Evolutionary conservation across 106 monocot genomes (phyloP).

Genomic region (Posidonia australis): DNA sequence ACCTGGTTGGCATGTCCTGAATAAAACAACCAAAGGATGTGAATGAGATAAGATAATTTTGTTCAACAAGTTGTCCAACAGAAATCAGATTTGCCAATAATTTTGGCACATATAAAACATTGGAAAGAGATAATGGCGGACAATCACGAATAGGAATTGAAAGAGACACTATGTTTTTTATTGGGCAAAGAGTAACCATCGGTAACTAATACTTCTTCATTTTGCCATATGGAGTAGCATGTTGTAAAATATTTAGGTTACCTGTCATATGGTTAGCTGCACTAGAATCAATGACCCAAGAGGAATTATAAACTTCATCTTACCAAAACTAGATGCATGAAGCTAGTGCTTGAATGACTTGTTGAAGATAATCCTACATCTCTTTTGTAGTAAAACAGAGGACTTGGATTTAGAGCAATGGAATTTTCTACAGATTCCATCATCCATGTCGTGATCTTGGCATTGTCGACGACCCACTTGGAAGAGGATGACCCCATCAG

Average conservation of each 20-base stretch:
- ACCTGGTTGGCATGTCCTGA: slow-evolving; percentile 8
- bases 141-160: not conserved
- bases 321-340: slow-evolving; percentile 9
- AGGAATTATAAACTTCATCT: not conserved
- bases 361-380: no score
- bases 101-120: slow-evolving; percentile 9
- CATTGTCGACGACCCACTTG: no score
- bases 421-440: no score
- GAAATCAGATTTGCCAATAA: slow-evolving; percentile 2
- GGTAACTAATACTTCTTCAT: slow-evolving; percentile 1
- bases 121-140: no score
- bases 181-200: not conserved
- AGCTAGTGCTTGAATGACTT: slow-evolving; percentile 4
- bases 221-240: not conserved
- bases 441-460: no score
- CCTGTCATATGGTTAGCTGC: slow-evolving; percentile 5
- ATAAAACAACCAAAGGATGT: slow-evolving; percentile 4
- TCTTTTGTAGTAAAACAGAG: no score
- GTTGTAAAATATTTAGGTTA: not conserved
- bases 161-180: not conserved
- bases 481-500: no score
- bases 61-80: slow-evolving; percentile 6
- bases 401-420: no score
- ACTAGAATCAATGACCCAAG: slow-evolving; percentile 5
- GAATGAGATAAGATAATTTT: slow-evolving; percentile 7